Percentiles rank a stretch among this genome's conserved stretches.
phyloP scores from a whole-genome alignment of 1,284 basidiomycete species.

The Earliella scabrosa region DNA sequence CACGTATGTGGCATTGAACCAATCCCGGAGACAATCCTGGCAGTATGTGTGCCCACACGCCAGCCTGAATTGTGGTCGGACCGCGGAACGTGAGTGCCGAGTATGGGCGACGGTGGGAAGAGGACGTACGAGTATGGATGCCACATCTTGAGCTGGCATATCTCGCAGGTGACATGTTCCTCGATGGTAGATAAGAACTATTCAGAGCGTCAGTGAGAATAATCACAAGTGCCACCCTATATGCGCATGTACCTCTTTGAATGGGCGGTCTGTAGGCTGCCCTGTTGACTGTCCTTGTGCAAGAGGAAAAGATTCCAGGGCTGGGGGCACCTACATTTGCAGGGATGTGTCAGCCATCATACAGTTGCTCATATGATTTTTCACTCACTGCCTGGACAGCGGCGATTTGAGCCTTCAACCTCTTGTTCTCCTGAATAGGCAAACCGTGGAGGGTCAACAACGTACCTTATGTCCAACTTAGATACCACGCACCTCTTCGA shows the following conservation, averaged over 20 bases:
- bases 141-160: slow-evolving; percentile 67
- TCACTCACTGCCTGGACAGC: slow-evolving; percentile 8
- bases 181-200: slow-evolving; percentile 51
- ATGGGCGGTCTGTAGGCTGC: too few relatives aligned
- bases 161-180: slow-evolving; percentile 61
- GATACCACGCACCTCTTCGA: slow-evolving; percentile 24
- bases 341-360: too few relatives aligned
- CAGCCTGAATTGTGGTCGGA: slow-evolving; percentile 43
- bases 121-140: slow-evolving; percentile 60
- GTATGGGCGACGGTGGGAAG: neutral
- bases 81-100: slow-evolving; percentile 4
- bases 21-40: slow-evolving; percentile 61
- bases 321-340: too few relatives aligned
- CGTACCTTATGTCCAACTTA: neutral
- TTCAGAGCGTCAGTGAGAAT: neutral
- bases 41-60: slow-evolving; percentile 76
- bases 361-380: neutral
- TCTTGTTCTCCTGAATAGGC: slow-evolving; percentile 18
- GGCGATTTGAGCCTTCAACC: slow-evolving; percentile 8
- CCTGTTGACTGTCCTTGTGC: neutral
- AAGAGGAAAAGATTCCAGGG: too few relatives aligned
- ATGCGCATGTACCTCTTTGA: too few relatives aligned
- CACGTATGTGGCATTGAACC: slow-evolving; percentile 59
- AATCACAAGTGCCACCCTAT: too few relatives aligned
- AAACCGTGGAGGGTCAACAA: neutral